Conservation (phyloP, 306 rosid genomes). For the Cajanus cajan region DNA sequence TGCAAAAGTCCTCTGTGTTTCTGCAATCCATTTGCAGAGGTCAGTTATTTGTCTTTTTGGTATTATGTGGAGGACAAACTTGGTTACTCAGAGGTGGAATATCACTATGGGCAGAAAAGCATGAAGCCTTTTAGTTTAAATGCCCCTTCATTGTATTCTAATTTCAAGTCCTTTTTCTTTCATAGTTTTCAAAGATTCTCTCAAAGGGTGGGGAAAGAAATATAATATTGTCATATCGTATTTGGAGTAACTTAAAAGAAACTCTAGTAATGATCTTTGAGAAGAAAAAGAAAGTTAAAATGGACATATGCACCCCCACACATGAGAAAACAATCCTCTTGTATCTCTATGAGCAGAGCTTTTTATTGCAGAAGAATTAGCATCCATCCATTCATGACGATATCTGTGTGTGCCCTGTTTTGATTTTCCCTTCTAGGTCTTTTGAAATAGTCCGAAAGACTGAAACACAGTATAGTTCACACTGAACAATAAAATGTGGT, state of each 20-base stretch:
- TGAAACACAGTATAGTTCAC: conserved; percentile 9
- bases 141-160: background rate
- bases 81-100: conserved; percentile 8
- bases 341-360: background rate
- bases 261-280: background rate
- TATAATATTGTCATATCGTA: background rate
- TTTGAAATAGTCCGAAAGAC: background rate
- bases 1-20: conserved; percentile 48
- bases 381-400: background rate
- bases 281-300: background rate
- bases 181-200: background rate
- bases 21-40: conserved; percentile 82
- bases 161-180: background rate
- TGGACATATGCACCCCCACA: background rate
- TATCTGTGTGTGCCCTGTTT: background rate
- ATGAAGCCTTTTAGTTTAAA: conserved; percentile 6
- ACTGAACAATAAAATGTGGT: background rate
- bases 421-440: conserved; percentile 16
- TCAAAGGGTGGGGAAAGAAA: background rate
- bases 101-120: background rate
- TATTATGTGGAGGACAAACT: background rate
- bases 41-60: conserved; percentile 35
- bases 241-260: conserved; percentile 15
- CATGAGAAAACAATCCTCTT: background rate
- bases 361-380: conserved; percentile 13